These are phyloP conservation scores for Cryphonectria parasitica DNA, from an alignment of 2,329 filamentous ascomycete species.

Conservation along the genomic window DNA sequence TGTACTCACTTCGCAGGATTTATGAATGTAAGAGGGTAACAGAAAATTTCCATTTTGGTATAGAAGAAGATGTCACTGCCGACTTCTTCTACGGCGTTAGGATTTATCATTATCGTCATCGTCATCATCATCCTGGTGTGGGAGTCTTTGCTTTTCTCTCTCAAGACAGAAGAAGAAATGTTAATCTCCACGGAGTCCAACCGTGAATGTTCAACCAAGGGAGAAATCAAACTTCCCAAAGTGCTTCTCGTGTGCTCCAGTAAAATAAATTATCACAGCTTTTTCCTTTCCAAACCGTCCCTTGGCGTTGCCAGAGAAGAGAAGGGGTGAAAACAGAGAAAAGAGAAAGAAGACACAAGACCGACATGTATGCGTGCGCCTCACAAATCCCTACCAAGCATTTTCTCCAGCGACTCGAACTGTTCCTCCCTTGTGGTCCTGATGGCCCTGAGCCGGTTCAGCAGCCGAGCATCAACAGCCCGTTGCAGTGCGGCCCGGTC, in stretches of 20 bases:
- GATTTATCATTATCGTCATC: no score
- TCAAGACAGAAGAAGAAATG: no score
- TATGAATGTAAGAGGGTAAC: background rate
- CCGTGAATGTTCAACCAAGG: no score
- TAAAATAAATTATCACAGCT: background rate
- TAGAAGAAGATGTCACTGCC: no score
- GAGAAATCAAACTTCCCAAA: background rate
- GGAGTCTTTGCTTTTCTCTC: no score
- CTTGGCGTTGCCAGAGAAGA: background rate
- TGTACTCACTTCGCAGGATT: background rate
- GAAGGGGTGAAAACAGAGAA: no score
- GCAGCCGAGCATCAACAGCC: constrained; percentile 45
- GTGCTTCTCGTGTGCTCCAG: background rate
- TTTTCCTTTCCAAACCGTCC: background rate
- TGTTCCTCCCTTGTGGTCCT: constrained; percentile 32
- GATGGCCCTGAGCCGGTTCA: constrained; percentile 41
- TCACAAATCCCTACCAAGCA: background rate
- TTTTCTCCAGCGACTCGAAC: constrained; percentile 26
- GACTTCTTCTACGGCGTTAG: no score
- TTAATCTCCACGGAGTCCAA: no score
- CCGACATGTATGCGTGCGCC: background rate
- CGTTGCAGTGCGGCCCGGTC: constrained; percentile 43
- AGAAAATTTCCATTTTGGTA: background rate
- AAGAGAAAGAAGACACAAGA: background rate
- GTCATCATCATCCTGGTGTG: no score